Evolutionary conservation across 108 stramenopile genomes (phyloP), one percentile per base, ranked within the genome.

Genomic region (Cyclotella sp.): DNA sequence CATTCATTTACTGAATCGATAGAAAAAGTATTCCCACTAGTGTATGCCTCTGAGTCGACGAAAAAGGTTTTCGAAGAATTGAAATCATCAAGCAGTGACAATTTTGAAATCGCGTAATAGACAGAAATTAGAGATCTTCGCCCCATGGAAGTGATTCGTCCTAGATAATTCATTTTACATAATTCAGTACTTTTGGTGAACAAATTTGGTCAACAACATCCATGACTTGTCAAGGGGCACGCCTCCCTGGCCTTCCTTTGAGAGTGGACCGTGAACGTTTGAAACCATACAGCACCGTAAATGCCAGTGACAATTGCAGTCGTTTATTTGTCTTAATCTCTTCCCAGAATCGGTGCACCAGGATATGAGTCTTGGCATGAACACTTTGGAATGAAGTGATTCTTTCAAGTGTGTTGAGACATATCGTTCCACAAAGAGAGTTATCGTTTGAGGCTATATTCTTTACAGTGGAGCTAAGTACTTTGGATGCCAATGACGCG

Each of bases 211-310:
- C 6, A 5, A 34, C 2, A 34, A 6, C 34, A 34, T 34, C 34
- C 34, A 34, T 34, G 34, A 34, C 6, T 34, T 34, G 34, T 55
- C 21, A 55, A 24, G 13, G 55, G 11, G 5, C 24, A 24, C 55
- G 11, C 22, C 21, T 22, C 19, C 11, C 55, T 26, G 3, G 11
- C 22, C 18, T 49, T 49, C 55, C 22, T 26, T 19, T 55, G 21
- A 55, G 24, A 55, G 22, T 22, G 1, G 22, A 5, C n/a, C 21
- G 55, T 26, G 47, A 49, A 9, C 45, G 10, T 19, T 47, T 60
- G 15, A 75, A 55, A 18, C 81, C 64, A 72, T 82, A 82, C 29
- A 82, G 29, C 47, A 76, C 49, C 29, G 60, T 71, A 16, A 82
- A 30, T n/a, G 70, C 81, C 55, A 82, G n/a, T 4, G 58, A 18